Evolutionary conservation across 139 green algal genomes (phyloP).

Genomic region (Coelastrella sp.): DNA sequence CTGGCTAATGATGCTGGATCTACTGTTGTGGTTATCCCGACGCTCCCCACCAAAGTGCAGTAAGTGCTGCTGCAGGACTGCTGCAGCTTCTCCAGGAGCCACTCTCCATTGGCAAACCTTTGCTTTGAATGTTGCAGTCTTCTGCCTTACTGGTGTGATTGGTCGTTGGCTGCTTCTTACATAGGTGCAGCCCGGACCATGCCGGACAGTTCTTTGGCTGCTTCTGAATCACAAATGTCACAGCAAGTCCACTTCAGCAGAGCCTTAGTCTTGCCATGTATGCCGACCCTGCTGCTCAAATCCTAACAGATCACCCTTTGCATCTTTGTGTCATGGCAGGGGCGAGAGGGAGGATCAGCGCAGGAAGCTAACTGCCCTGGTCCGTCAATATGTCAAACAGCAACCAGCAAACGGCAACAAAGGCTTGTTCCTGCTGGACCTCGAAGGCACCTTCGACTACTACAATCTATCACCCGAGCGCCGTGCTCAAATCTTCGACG

Average conservation of each 20-base stretch:
- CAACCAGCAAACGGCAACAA: not conserved
- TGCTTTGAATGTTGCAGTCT: too few relatives aligned
- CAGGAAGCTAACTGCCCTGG: not conserved
- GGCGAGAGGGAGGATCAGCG: slow-evolving; percentile 27
- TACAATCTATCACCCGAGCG: not conserved
- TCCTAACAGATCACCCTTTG: too few relatives aligned
- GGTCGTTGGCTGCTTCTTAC: too few relatives aligned
- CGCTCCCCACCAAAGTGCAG: slow-evolving; percentile 25
- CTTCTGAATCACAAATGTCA: too few relatives aligned
- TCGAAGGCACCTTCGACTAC: slow-evolving; percentile 36
- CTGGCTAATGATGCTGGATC: slow-evolving; percentile 10
- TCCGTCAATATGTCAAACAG: slow-evolving; percentile 6
- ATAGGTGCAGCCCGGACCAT: too few relatives aligned
- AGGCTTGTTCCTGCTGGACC: slow-evolving; percentile 21
- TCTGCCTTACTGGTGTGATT: too few relatives aligned
- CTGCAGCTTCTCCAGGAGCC: not conserved
- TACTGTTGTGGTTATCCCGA: slow-evolving; percentile 43
- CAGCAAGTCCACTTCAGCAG: too few relatives aligned
- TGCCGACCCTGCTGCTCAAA: not conserved
- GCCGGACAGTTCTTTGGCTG: too few relatives aligned
- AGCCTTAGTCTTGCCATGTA: not conserved
- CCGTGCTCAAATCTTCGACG: slow-evolving; percentile 13
- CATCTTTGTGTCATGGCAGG: not conserved
- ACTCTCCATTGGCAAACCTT: too few relatives aligned
- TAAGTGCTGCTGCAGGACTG: not conserved